Percentiles rank a stretch among this genome's conserved stretches.
Conservation (phyloP, 805 yeast genomes). For the Cephaloascus albidus region DNA sequence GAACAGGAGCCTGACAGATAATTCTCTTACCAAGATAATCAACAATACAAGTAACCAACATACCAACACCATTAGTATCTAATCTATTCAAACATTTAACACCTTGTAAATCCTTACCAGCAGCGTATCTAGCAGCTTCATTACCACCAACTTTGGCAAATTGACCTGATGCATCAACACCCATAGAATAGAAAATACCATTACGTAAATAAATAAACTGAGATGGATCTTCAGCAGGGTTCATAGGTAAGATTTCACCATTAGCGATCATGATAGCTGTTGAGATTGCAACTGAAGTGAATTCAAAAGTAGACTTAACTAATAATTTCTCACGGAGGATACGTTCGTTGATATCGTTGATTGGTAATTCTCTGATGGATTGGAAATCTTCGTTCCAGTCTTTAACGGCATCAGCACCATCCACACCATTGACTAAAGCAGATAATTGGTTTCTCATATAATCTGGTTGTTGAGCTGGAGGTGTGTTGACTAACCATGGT, state of each 20-base stretch:
- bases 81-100: conserved; percentile 59
- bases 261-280: conserved; percentile 72
- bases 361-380: conserved; percentile 64
- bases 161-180: conserved; percentile 58
- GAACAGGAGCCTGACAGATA: conserved; percentile 91
- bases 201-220: conserved; percentile 67
- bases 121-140: conserved; percentile 77
- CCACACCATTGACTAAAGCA: conserved; percentile 44
- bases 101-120: conserved; percentile 70
- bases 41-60: conserved; percentile 74
- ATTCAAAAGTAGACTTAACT: conserved; percentile 64
- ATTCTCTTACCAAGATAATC: conserved; percentile 87
- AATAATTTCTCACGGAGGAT: conserved; percentile 68
- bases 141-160: conserved; percentile 67
- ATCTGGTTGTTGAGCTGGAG: conserved; percentile 35
- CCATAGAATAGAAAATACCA: conserved; percentile 81
- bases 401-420: conserved; percentile 46
- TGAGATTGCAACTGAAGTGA: conserved; percentile 62
- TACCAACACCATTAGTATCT: conserved; percentile 54
- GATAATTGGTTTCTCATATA: conserved; percentile 50
- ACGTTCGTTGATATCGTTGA: conserved; percentile 49
- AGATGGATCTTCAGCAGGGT: conserved; percentile 59
- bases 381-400: conserved; percentile 94
- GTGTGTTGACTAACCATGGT: conserved; percentile 66
- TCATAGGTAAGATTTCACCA: conserved; percentile 70